These are phyloP conservation scores for Erysimum cheiri DNA, from an alignment of 441 rosid species.

Conservation along the genomic window DNA sequence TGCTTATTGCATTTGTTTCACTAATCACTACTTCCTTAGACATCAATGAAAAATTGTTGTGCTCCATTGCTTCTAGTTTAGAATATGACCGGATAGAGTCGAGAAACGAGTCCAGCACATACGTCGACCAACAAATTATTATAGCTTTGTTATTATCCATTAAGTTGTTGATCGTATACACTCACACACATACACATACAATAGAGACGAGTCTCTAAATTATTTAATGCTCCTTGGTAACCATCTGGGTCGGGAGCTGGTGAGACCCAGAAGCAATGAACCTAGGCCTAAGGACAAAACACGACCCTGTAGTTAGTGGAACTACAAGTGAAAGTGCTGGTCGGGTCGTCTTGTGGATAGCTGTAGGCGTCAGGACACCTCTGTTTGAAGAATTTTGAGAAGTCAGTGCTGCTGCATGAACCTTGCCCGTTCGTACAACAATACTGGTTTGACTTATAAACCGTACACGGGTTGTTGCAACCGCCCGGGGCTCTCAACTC, in stretches of 20 bases:
- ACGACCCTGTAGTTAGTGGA: conserved; percentile 50
- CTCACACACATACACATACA: neutral
- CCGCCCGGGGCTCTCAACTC: conserved; percentile 44
- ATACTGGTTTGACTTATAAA: conserved; percentile 40
- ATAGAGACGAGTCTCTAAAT: neutral
- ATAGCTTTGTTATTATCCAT: neutral
- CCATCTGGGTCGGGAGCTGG: conserved; percentile 23
- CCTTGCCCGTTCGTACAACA: conserved; percentile 53
- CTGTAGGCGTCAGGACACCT: conserved; percentile 64
- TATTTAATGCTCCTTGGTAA: conserved; percentile 22
- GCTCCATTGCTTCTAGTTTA: neutral
- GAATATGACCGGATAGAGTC: too few species aligned
- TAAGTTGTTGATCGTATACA: neutral
- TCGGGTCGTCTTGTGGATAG: conserved; percentile 62
- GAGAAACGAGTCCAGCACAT: neutral
- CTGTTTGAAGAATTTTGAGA: conserved; percentile 54
- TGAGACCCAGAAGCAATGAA: neutral
- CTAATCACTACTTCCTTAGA: neutral
- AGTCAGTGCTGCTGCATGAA: conserved; percentile 38
- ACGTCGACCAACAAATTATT: too few species aligned
- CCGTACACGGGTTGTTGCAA: conserved; percentile 56
- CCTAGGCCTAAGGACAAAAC: conserved; percentile 35
- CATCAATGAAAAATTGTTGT: neutral
- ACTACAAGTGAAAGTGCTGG: conserved; percentile 60
- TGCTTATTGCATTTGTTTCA: conserved; percentile 15